phyloP scores from a whole-genome alignment of 805 yeast species.

The Cephaloascus fragrans region DNA sequence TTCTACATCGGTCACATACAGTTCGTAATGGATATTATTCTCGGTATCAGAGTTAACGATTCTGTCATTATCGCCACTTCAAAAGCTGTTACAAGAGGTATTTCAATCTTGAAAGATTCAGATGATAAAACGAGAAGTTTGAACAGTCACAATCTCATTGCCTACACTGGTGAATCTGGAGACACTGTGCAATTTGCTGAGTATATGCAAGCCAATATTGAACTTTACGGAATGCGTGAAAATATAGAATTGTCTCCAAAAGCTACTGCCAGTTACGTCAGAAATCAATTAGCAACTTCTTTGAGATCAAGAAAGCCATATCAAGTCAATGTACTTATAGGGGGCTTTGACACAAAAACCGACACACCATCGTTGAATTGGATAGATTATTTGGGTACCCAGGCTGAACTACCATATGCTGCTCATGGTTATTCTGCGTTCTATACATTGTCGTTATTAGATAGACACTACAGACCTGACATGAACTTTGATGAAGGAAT shows the following conservation, averaged over 20 bases:
- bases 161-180: constrained; percentile 93
- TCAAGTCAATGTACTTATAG: constrained; percentile 87
- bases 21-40: constrained; percentile 69
- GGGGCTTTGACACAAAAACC: constrained; percentile 61
- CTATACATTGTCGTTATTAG: constrained; percentile 82
- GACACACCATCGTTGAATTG: constrained; percentile 64
- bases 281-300: constrained; percentile 81
- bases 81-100: constrained; percentile 86
- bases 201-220: constrained; percentile 86
- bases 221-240: constrained; percentile 80
- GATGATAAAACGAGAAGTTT: constrained; percentile 76
- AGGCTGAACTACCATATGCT: constrained; percentile 85
- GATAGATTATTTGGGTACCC: constrained; percentile 92
- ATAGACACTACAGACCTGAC: constrained; percentile 77
- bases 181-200: constrained; percentile 95
- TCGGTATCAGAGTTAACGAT: constrained; percentile 79
- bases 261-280: constrained; percentile 80
- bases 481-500: constrained; percentile 74
- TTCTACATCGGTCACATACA: neutral
- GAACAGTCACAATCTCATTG: constrained; percentile 71
- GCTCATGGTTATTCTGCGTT: constrained; percentile 99
- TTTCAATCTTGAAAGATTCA: constrained; percentile 64
- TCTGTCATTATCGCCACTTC: constrained; percentile 89
- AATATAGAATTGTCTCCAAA: constrained; percentile 71
- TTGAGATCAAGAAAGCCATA: constrained; percentile 91